These are phyloP conservation scores for Fusarium sp. DNA, from an alignment of 2,329 filamentous ascomycete species.

Conservation along the genomic window DNA sequence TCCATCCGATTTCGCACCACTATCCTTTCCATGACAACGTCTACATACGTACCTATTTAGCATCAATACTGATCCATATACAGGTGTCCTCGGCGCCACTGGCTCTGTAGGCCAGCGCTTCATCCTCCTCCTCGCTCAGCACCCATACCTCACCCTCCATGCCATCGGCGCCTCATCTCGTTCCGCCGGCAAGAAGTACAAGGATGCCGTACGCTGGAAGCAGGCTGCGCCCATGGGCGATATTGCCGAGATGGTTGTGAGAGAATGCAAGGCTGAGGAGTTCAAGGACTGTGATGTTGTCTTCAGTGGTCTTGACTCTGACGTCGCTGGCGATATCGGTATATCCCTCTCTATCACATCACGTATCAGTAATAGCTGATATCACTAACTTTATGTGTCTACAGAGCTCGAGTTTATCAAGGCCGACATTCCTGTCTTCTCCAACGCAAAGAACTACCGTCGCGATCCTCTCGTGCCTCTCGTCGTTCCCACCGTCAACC, in stretches of 20 bases:
- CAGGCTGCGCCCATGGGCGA: conserved; percentile 84
- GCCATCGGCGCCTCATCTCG: conserved; percentile 89
- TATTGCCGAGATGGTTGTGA: conserved; percentile 83
- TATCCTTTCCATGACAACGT: background rate
- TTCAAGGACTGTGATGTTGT: conserved; percentile 93
- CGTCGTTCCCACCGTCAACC: conserved; percentile 94
- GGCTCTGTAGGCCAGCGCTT: conserved; percentile 96
- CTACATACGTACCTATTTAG: background rate
- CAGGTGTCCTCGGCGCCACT: conserved; percentile 86
- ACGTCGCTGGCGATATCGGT: conserved; percentile 93
- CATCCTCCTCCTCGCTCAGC: conserved; percentile 87
- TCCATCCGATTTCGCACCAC: conserved; percentile 12
- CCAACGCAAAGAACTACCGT: conserved; percentile 97
- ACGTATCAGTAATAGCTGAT: background rate
- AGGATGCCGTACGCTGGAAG: conserved; percentile 95
- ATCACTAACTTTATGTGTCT: conserved; percentile 2
- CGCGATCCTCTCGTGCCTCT: conserved; percentile 89
- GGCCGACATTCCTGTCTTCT: conserved; percentile 90
- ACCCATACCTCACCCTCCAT: conserved; percentile 86
- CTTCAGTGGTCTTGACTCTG: conserved; percentile 91
- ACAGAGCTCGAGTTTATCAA: conserved; percentile 90
- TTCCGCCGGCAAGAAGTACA: conserved; percentile 93
- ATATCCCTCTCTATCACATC: conserved; percentile 45
- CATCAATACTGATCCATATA: conserved; percentile 8
- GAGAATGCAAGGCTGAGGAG: conserved; percentile 82